phyloP scores from a whole-genome alignment of 2,329 filamentous ascomycete species.

The Zarea fungicola region DNA sequence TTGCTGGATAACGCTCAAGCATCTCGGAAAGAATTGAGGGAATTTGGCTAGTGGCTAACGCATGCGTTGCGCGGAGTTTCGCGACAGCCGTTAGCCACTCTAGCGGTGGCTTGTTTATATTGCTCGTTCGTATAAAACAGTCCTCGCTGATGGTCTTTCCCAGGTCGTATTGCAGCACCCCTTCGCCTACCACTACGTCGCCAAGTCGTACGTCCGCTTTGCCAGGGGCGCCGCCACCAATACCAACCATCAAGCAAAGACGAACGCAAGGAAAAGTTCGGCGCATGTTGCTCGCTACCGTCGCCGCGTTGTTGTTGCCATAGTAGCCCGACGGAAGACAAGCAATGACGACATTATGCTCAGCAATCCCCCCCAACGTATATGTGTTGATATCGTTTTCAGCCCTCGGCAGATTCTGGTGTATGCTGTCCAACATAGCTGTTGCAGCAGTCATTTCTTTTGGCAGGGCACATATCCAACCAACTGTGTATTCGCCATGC shows the following conservation, averaged over 20 bases:
- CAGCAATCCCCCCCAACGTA: slow-evolving; percentile 13
- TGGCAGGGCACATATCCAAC: slow-evolving; percentile 22
- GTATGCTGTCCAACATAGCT: slow-evolving; percentile 18
- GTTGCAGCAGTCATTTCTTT: slow-evolving; percentile 18
- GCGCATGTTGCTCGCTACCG: slow-evolving; percentile 14
- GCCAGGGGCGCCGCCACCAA: slow-evolving; percentile 23
- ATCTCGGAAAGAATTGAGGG: too few relatives aligned
- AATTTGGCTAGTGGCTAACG: background rate
- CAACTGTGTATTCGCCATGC: slow-evolving; percentile 19
- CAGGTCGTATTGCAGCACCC: slow-evolving; percentile 18
- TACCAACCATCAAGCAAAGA: slow-evolving; percentile 21
- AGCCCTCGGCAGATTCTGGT: slow-evolving; percentile 1
- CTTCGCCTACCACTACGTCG: slow-evolving; percentile 18
- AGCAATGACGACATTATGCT: slow-evolving; percentile 18
- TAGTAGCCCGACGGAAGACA: slow-evolving; percentile 15
- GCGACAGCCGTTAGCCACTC: slow-evolving; percentile 8
- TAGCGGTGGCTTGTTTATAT: background rate
- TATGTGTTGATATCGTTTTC: slow-evolving; percentile 18
- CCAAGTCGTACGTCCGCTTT: slow-evolving; percentile 16
- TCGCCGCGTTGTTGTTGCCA: slow-evolving; percentile 10
- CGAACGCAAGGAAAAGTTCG: slow-evolving; percentile 14
- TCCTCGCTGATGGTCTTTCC: slow-evolving; percentile 15
- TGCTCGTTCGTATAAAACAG: slow-evolving; percentile 11
- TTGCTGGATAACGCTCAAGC: too few relatives aligned
- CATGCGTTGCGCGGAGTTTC: slow-evolving; percentile 13